Evolutionary conservation across 2,329 filamentous ascomycete genomes (phyloP).

Genomic region (Ophiocordyceps sinensis): DNA sequence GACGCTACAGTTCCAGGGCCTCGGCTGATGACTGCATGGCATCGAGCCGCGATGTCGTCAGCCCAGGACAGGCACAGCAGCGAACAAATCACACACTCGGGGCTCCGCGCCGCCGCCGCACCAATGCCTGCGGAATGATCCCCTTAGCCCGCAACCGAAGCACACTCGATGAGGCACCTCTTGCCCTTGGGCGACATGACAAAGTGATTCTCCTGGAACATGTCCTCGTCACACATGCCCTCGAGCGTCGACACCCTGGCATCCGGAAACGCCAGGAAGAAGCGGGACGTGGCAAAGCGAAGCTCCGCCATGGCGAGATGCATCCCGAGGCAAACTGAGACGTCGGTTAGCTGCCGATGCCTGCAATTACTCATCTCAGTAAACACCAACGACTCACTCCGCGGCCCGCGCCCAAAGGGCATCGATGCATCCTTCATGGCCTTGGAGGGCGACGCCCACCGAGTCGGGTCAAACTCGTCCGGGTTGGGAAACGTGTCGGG

Average conservation of each 20-base stretch:
- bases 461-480: conserved; percentile 13
- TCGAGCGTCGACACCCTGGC: conserved; percentile 14
- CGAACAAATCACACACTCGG: too few species aligned
- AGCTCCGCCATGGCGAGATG: conserved; percentile 43
- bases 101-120: too few species aligned
- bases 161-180: conserved; percentile 10
- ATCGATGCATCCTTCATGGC: conserved; percentile 31
- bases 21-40: too few species aligned
- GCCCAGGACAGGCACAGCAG: too few species aligned
- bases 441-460: conserved; percentile 20
- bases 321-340: conserved; percentile 33
- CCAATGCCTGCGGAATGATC: too few species aligned
- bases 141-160: background rate
- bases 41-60: too few species aligned
- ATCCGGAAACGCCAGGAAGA: conserved; percentile 31
- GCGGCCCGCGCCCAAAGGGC: conserved; percentile 35
- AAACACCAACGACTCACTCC: conserved; percentile 13
- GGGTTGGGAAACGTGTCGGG: conserved; percentile 16
- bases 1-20: too few species aligned
- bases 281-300: conserved; percentile 30
- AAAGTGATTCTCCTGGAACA: conserved; percentile 16
- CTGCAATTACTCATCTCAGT: too few species aligned
- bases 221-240: conserved; percentile 18
- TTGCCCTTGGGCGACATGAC: conserved; percentile 13
- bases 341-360: background rate